Conservation (phyloP, 2,329 filamentous ascomycete species). For the Bretziella fagacearum region DNA sequence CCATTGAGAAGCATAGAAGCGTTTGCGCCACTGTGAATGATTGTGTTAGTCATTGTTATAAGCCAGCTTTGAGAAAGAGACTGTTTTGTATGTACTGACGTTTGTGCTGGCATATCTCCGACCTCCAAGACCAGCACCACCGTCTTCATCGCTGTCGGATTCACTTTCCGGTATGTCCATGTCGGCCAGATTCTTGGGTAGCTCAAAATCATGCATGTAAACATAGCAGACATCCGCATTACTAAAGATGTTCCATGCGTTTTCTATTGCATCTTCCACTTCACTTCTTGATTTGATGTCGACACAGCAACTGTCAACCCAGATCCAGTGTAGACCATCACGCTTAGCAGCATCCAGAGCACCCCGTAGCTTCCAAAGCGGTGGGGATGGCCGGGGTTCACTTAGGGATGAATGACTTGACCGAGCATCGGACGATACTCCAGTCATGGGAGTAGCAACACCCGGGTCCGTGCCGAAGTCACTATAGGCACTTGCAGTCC, state of each 20-base stretch:
- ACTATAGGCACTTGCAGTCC: constrained; percentile 6
- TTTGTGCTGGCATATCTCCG: neutral
- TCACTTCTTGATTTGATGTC: constrained; percentile 19
- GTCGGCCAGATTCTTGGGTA: constrained; percentile 10
- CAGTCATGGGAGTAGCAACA: constrained; percentile 8
- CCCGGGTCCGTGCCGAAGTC: constrained; percentile 8
- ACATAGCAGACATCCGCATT: constrained; percentile 18
- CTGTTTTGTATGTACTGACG: constrained; percentile 6
- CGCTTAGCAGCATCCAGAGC: constrained; percentile 7
- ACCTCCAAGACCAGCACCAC: constrained; percentile 9
- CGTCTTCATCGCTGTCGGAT: constrained; percentile 7
- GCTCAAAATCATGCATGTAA: constrained; percentile 17
- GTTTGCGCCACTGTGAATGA: constrained; percentile 8
- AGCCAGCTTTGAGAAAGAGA: too few relatives aligned
- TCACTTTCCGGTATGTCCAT: constrained; percentile 5
- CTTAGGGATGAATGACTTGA: constrained; percentile 3
- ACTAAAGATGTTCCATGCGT: constrained; percentile 19
- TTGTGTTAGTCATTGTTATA: neutral
- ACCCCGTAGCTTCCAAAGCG: constrained; percentile 10
- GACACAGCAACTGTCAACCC: constrained; percentile 21
- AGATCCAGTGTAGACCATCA: constrained; percentile 18
- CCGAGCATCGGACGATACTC: too few relatives aligned
- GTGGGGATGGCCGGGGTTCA: constrained; percentile 5
- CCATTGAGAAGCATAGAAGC: constrained; percentile 14
- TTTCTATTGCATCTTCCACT: constrained; percentile 19